Evolutionary conservation across 768 basidiomycete species (phyloP).

Genomic region (Pulveroboletus frians): DNA sequence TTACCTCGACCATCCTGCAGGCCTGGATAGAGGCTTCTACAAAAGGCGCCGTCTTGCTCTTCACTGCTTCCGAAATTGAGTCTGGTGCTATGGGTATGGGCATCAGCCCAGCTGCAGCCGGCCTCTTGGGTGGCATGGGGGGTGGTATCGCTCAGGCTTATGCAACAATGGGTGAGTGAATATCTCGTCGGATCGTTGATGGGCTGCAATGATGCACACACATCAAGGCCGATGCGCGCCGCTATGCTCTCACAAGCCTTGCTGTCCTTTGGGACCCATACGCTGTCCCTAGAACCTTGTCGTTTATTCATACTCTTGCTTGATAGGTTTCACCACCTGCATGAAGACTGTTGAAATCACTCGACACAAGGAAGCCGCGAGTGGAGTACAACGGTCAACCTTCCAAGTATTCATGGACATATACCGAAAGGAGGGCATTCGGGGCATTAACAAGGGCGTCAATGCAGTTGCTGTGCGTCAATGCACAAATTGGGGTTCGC

Average conservation of each 20-base stretch:
- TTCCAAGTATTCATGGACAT: conserved; percentile 95
- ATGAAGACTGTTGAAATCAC: conserved; percentile 99
- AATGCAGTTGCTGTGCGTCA: conserved; percentile 91
- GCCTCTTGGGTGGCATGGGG: conserved; percentile 93
- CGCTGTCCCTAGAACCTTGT: not conserved
- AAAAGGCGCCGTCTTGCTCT: conserved; percentile 93
- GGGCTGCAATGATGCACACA: conserved; percentile 15
- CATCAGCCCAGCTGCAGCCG: conserved; percentile 74
- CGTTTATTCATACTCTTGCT: conserved; percentile 8
- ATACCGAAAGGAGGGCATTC: conserved; percentile 87
- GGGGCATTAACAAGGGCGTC: conserved; percentile 98
- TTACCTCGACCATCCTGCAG: conserved; percentile 35
- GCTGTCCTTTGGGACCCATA: conserved; percentile 12
- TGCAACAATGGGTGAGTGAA: conserved; percentile 93
- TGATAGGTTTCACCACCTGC: conserved; percentile 90
- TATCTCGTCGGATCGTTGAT: not conserved
- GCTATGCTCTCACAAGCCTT: conserved; percentile 13
- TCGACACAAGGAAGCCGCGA: conserved; percentile 83
- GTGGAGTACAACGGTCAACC: conserved; percentile 84
- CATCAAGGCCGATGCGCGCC: conserved; percentile 17
- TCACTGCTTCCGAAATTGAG: conserved; percentile 95
- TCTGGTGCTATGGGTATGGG: conserved; percentile 58
- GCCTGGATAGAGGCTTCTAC: conserved; percentile 99
- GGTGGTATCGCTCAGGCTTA: conserved; percentile 98
- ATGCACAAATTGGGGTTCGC: conserved; percentile 91